Evolutionary conservation across 768 basidiomycete genomes (phyloP), one percentile per base, ranked within the genome.

Genomic region (Lactarius evosmus): DNA sequence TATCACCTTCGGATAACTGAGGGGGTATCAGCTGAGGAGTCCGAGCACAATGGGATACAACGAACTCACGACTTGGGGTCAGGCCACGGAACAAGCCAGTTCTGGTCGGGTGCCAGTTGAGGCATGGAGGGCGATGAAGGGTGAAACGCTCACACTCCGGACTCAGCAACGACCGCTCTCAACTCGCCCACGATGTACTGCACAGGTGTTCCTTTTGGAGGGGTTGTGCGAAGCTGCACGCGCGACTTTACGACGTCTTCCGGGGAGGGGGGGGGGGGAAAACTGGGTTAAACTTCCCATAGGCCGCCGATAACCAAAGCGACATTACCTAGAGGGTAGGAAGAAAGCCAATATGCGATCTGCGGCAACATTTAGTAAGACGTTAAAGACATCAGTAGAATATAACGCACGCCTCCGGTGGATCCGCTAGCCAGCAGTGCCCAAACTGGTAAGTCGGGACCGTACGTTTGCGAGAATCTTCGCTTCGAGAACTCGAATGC

Each of bases 401-500:
- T 8, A 16, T 8, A 29, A 80, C 88, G 51, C 73, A 92, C 89
- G 2, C 92, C 91, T 54, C 92, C 92, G 0, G 85, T 89, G 0
- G 92, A 85, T 7, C 93, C 93, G 58, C 91, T 91, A 0, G 88
- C 85, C 6, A 95, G 78, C 32, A 94, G 75, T 2, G 91, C 87
- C 91, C 93, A 95, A 0, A 93, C 85, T 0, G 95, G 93, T 6
- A 95, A 59, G 36, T 88, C 77, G 7, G 79, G 69, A 3, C 89
- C 90, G 68, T 90, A 90, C 58, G 69, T 75, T 49, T 82, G 74
- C 62, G 78, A 74, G 68, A 97, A 93, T 63, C 81, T 76, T 4
- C 95, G 86, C 75, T 95, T 97, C 14, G 89, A 85, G 66, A 85
- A 93, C 75, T 98, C 97, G 73, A 92, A 99, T 0, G 88, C 94